Percentiles rank a stretch among this genome's conserved stretches.
phyloP scores from a whole-genome alignment of 805 yeast species.

The Kurtzmaniella cleridarum region DNA sequence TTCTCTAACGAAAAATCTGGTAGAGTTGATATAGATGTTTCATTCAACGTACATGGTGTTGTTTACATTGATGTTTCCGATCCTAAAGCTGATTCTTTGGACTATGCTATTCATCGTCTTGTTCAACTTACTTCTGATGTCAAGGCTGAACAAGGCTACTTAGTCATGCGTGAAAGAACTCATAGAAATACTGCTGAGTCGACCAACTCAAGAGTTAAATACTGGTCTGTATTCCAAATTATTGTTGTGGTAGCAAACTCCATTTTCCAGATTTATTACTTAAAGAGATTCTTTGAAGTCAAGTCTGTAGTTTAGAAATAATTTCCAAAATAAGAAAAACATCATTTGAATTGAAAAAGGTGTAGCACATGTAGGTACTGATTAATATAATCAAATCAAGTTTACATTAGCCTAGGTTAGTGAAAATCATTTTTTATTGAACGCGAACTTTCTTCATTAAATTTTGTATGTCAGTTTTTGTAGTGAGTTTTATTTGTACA shows the following conservation, averaged over 20 bases:
- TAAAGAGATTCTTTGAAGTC: conserved; percentile 93
- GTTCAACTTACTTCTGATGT: conserved; percentile 77
- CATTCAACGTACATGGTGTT: conserved; percentile 92
- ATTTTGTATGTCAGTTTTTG: no score
- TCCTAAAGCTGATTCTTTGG: conserved; percentile 73
- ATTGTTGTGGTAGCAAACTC: conserved; percentile 82
- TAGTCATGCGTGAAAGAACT: conserved; percentile 92
- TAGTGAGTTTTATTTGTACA: no score
- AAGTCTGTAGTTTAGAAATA: conserved; percentile 67
- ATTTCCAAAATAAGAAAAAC: neutral
- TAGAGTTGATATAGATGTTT: conserved; percentile 77
- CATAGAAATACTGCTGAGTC: conserved; percentile 99
- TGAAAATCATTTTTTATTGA: no score
- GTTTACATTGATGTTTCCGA: conserved; percentile 77
- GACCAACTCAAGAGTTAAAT: conserved; percentile 92
- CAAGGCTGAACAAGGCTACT: conserved; percentile 86
- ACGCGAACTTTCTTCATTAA: no score
- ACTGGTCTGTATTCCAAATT: conserved; percentile 95
- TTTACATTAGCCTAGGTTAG: no score
- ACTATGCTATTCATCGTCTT: conserved; percentile 73
- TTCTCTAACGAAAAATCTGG: conserved; percentile 81
- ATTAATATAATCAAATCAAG: no score
- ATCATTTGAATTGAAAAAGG: neutral
- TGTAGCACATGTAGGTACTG: no score
- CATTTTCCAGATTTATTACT: conserved; percentile 86